phyloP scores from a whole-genome alignment of 148 eudicot genomes.

The Silene uniflora region DNA sequence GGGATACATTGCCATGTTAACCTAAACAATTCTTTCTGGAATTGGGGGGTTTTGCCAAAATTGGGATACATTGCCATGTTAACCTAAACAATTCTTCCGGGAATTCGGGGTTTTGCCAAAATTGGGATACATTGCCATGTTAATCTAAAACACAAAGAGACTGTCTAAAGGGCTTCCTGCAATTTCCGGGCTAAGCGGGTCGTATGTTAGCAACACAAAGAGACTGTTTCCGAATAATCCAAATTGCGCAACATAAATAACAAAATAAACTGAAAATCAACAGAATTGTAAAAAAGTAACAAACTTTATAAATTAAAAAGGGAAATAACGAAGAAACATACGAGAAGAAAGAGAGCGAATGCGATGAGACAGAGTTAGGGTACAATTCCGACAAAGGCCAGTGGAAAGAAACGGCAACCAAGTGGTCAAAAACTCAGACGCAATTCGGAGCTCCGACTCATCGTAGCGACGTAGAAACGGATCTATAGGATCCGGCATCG shows the following conservation, averaged over 20 bases:
- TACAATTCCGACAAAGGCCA: slow-evolving; percentile 59
- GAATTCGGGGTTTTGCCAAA: too few species aligned
- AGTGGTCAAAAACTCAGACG: slow-evolving; percentile 65
- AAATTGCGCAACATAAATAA: not conserved
- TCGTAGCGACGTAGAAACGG: slow-evolving; percentile 54
- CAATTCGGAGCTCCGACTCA: slow-evolving; percentile 56
- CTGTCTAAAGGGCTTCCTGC: too few species aligned
- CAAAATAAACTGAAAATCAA: not conserved
- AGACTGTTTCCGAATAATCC: not conserved
- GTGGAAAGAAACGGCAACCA: slow-evolving; percentile 78
- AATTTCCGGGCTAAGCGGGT: too few species aligned
- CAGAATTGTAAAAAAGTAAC: not conserved
- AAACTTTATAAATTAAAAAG: not conserved
- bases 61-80: too few species aligned
- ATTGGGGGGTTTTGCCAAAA: too few species aligned
- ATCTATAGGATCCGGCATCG: slow-evolving; percentile 40
- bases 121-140: too few species aligned
- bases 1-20: too few species aligned
- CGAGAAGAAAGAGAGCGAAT: slow-evolving; percentile 49
- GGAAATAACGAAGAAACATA: slow-evolving; percentile 5
- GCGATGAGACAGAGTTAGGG: slow-evolving; percentile 41
- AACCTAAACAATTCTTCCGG: too few species aligned
- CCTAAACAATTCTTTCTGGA: too few species aligned
- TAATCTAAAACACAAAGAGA: too few species aligned
- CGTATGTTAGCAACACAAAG: too few species aligned